These are phyloP conservation scores for Leishmania aethiopica DNA, from an alignment of 208 protist genomes.

Conservation along the genomic window DNA sequence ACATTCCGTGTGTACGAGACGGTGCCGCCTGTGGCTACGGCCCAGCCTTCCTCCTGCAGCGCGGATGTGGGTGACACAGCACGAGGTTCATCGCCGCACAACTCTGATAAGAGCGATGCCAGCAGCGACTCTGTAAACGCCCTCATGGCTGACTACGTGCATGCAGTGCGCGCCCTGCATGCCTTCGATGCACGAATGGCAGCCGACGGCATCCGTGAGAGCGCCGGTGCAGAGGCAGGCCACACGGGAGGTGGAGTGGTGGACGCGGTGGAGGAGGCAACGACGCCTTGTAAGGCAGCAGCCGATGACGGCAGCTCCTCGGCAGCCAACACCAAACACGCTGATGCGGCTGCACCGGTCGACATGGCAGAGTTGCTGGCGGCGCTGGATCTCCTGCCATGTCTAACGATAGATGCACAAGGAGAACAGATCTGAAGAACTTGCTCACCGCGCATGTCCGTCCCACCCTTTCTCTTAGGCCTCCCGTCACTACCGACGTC, in stretches of 20 bases:
- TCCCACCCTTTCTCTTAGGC: background rate
- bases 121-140: slow-evolving; percentile 23
- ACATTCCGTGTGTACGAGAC: slow-evolving; percentile 17
- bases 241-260: background rate
- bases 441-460: background rate
- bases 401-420: background rate
- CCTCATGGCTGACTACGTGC: slow-evolving; percentile 49
- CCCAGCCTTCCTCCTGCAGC: background rate
- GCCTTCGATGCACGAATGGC: background rate
- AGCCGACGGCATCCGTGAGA: background rate
- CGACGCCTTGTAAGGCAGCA: background rate
- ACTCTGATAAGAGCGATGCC: background rate
- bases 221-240: background rate
- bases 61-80: background rate
- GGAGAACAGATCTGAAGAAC: background rate
- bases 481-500: background rate
- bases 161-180: slow-evolving; percentile 28
- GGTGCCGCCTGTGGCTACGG: background rate
- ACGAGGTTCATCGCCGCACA: background rate
- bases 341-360: background rate
- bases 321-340: background rate
- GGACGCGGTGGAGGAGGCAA: background rate
- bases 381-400: slow-evolving; percentile 26
- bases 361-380: slow-evolving; percentile 20
- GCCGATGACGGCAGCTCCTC: background rate